Evolutionary conservation across 108 stramenopile genomes (phyloP).

Genomic region (Craspedostauros australis): DNA sequence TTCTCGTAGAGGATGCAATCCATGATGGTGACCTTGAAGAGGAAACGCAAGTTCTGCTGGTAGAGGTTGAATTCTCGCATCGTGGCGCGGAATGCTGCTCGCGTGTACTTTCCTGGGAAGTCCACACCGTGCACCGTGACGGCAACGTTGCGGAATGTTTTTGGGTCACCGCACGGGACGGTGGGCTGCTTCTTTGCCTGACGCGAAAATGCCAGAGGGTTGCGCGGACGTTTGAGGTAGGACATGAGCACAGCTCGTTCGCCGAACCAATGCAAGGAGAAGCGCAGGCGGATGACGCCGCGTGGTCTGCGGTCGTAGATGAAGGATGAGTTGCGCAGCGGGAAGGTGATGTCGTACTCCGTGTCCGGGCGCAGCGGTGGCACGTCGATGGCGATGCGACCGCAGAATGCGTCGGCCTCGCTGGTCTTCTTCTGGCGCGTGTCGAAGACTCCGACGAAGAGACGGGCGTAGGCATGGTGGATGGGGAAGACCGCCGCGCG

Average conservation of each 20-base stretch:
- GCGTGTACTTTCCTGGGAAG: conserved; percentile 52
- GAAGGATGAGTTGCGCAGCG: conserved; percentile 41
- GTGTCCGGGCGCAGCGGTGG: conserved; percentile 43
- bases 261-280: conserved; percentile 51
- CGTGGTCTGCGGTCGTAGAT: conserved; percentile 49
- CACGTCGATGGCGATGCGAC: conserved; percentile 48
- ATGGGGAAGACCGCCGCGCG: conserved; percentile 55
- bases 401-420: conserved; percentile 46
- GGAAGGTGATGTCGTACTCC: conserved; percentile 58
- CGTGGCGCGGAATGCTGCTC: conserved; percentile 38
- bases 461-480: conserved; percentile 52
- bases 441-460: conserved; percentile 64
- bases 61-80: conserved; percentile 51
- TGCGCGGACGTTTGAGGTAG: conserved; percentile 40
- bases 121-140: conserved; percentile 50
- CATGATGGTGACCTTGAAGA: conserved; percentile 30
- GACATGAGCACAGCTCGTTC: conserved; percentile 41
- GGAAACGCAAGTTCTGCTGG: conserved; percentile 32
- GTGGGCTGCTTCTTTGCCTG: conserved; percentile 35
- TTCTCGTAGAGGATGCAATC: conserved; percentile 56
- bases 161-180: conserved; percentile 54
- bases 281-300: conserved; percentile 59
- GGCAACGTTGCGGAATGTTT: conserved; percentile 54
- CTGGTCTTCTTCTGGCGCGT: conserved; percentile 27
- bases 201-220: conserved; percentile 26